A percentile compares a stretch with the other conserved stretches of the same genome.
Evolutionary conservation across 2,329 filamentous ascomycete species (phyloP).

Genomic region (Fusarium torulosum): DNA sequence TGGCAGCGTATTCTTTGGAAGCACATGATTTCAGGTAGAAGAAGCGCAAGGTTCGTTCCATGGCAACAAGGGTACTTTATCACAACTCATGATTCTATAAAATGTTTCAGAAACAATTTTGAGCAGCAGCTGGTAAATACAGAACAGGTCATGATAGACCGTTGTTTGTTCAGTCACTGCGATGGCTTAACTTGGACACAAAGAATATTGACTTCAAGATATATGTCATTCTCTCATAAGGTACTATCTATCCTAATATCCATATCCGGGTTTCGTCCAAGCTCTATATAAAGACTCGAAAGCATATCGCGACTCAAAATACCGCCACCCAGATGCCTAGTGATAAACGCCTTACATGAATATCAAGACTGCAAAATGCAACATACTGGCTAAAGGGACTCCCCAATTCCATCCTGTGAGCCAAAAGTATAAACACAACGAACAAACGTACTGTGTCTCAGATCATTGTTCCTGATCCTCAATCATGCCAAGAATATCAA

Average conservation of each 20-base stretch:
- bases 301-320: slow-evolving; percentile 9
- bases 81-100: too few species aligned
- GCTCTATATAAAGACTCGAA: slow-evolving; percentile 10
- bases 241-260: slow-evolving; percentile 5
- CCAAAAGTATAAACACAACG: slow-evolving; percentile 3
- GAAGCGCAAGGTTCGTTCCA: neutral
- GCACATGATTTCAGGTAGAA: neutral
- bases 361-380: slow-evolving; percentile 22
- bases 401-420: slow-evolving; percentile 2
- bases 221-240: slow-evolving; percentile 36
- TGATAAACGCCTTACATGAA: slow-evolving; percentile 45
- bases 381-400: neutral
- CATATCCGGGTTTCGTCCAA: slow-evolving; percentile 17
- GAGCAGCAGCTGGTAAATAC: too few species aligned
- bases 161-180: neutral
- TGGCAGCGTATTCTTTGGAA: neutral
- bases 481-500: slow-evolving; percentile 77
- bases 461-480: slow-evolving; percentile 63
- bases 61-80: neutral
- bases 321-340: slow-evolving; percentile 25
- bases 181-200: neutral
- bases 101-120: neutral
- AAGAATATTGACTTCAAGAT: slow-evolving; percentile 3
- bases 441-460: neutral
- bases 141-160: neutral